phyloP scores from a whole-genome alignment of 176 grass and related monocot species.

The Triticum dicoccoides region DNA sequence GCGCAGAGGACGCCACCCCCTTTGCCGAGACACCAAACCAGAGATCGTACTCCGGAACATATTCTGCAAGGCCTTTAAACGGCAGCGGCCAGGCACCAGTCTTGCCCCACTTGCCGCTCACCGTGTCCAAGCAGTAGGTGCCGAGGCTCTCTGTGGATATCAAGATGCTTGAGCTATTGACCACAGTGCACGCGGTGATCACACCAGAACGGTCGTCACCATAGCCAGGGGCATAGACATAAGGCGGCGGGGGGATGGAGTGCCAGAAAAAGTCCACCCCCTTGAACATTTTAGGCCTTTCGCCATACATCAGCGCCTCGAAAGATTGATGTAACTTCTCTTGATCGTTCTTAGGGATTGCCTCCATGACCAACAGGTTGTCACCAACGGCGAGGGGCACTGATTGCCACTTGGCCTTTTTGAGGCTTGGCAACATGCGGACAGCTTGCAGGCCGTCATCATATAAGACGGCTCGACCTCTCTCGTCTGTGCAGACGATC shows the following conservation, averaged over 20 bases:
- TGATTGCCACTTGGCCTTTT: neutral
- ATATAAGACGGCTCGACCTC: neutral
- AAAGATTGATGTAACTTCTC: neutral
- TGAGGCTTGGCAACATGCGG: neutral
- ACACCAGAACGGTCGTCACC: neutral
- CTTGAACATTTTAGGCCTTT: neutral
- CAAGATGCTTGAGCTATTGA: neutral
- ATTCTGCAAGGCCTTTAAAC: neutral
- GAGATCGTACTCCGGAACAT: neutral
- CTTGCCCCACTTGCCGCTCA: neutral
- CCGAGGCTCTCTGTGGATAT: neutral
- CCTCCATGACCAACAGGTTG: neutral
- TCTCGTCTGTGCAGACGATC: neutral
- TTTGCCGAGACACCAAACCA: neutral
- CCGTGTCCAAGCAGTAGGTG: neutral
- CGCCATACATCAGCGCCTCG: neutral
- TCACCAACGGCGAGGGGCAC: neutral
- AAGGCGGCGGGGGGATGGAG: neutral
- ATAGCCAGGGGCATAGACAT: neutral
- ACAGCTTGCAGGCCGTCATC: neutral
- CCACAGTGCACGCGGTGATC: neutral
- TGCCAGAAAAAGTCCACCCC: neutral
- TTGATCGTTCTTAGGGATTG: neutral
- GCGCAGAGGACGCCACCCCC: neutral
- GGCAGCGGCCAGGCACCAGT: neutral